phyloP scores from a whole-genome alignment of 2,329 filamentous ascomycete genomes.

The Epicoccum nigrum region DNA sequence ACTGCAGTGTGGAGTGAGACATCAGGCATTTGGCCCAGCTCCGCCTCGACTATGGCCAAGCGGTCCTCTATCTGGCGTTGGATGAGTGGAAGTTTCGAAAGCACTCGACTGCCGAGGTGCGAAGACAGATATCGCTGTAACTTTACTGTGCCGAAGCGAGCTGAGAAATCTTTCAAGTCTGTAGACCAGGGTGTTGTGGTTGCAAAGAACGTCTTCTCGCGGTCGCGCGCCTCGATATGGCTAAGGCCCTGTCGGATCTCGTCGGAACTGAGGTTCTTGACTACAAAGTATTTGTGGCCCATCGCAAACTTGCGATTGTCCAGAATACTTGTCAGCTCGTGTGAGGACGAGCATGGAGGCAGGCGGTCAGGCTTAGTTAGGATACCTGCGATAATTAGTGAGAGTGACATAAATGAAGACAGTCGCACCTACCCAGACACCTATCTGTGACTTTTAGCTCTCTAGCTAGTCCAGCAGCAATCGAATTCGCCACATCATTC shows the following conservation, averaged over 20 bases:
- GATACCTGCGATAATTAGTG: constrained; percentile 62
- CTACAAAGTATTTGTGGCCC: constrained; percentile 80
- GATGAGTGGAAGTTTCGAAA: constrained; percentile 50
- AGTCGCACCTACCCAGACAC: constrained; percentile 42
- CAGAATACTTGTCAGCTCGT: constrained; percentile 68
- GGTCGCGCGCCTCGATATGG: constrained; percentile 55
- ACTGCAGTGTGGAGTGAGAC: constrained; percentile 69
- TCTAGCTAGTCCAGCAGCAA: constrained; percentile 64
- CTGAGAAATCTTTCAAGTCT: constrained; percentile 45
- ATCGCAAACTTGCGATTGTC: constrained; percentile 65
- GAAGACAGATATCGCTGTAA: constrained; percentile 58
- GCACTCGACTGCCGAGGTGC: constrained; percentile 55
- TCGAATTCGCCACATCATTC: constrained; percentile 76
- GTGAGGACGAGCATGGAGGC: constrained; percentile 56
- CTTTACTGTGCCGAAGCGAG: constrained; percentile 59
- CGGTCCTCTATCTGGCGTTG: constrained; percentile 53
- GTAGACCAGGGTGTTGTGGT: constrained; percentile 53
- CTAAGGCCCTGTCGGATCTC: constrained; percentile 54
- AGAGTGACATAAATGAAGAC: rapidly evolving
- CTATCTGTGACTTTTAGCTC: constrained; percentile 50
- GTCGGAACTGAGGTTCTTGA: constrained; percentile 65
- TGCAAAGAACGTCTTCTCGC: constrained; percentile 60
- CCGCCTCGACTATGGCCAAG: constrained; percentile 58
- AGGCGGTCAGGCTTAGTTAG: constrained; percentile 85
- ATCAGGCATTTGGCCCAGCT: constrained; percentile 68